Evolutionary conservation across 2,329 filamentous ascomycete species (phyloP), one percentile per base, ranked within the genome.

Genomic region (Arthroderma uncinatum): DNA sequence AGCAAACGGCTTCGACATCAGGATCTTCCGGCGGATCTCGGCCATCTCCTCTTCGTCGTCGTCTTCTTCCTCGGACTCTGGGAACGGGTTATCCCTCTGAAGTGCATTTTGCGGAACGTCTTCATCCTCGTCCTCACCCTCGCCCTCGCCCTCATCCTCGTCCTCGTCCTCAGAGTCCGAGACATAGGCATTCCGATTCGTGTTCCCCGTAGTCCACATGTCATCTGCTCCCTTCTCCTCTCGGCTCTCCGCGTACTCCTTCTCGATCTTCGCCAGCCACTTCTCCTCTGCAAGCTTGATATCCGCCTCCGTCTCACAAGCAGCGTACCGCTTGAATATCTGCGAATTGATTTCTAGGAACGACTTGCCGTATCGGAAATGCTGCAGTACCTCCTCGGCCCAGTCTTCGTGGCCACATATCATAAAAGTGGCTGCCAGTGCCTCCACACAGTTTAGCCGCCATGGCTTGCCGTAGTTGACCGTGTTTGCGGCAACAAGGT

Each of bases 391-490:
- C 61, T 89, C 82, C 67, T 86, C 83, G 0, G 93, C 92, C 93
- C 93, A 98, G 54, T 96, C 92, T 5, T 81, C 71, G 66, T 93
- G 89, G 3, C 93, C 89, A 65, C 92, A 97, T 62, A 98, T 98
- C 66, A 82, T 88, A 68, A 95, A 98, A 21, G 88, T 89, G 2
- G 93, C 92, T 0, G 90, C 93, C 50, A 98, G 77, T 2, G 93
- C 93, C 76, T 98, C 93, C 30, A 90, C 93, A 66, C 93, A 98
- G 72, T 98, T 98, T 61, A 98, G 72, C 56, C 91, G 80, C 88
- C 91, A 96, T 4, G 93, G 93, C 67, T 89, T 88, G 60, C 93
- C 93, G 73, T 98, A 98, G 74, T 98, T 98, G 67, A 96, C 93
- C 1, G 87, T 86, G 70, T 98, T 98, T 52, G 93, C 93, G 4